Evolutionary conservation across 805 yeast species (phyloP).

Genomic region (Candida glaebosa): DNA sequence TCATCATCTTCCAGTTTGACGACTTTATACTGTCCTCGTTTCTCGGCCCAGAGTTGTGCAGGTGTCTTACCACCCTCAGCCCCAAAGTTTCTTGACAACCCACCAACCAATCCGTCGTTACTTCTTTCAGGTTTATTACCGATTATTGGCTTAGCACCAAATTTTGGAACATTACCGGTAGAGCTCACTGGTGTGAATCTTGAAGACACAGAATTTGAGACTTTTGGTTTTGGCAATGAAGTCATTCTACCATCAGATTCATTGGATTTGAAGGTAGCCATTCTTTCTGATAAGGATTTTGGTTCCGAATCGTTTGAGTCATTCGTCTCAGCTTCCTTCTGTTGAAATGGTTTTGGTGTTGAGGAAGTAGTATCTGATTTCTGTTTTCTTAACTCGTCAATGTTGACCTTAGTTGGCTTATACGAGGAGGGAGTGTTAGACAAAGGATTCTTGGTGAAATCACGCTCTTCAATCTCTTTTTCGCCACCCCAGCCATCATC

Average conservation of each 20-base stretch:
- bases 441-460: slow-evolving; percentile 47
- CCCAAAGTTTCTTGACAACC: slow-evolving; percentile 64
- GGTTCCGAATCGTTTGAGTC: slow-evolving; percentile 43
- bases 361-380: slow-evolving; percentile 45
- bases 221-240: slow-evolving; percentile 63
- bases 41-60: slow-evolving; percentile 94
- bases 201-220: slow-evolving; percentile 45
- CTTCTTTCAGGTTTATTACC: slow-evolving; percentile 25
- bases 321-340: slow-evolving; percentile 25
- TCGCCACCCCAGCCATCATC: slow-evolving; percentile 77
- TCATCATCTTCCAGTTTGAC: slow-evolving; percentile 23
- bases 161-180: slow-evolving; percentile 19
- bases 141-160: slow-evolving; percentile 36
- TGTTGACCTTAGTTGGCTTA: slow-evolving; percentile 62
- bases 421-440: slow-evolving; percentile 59
- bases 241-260: slow-evolving; percentile 50
- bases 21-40: slow-evolving; percentile 62
- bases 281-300: slow-evolving; percentile 45
- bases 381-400: slow-evolving; percentile 50
- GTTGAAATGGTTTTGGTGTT: slow-evolving; percentile 26
- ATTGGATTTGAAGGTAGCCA: slow-evolving; percentile 37
- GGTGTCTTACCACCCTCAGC: slow-evolving; percentile 81
- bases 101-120: slow-evolving; percentile 45
- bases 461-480: slow-evolving; percentile 53
- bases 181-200: slow-evolving; percentile 41